phyloP scores from a whole-genome alignment of 306 rosid species.

The Prunus mongolica region DNA sequence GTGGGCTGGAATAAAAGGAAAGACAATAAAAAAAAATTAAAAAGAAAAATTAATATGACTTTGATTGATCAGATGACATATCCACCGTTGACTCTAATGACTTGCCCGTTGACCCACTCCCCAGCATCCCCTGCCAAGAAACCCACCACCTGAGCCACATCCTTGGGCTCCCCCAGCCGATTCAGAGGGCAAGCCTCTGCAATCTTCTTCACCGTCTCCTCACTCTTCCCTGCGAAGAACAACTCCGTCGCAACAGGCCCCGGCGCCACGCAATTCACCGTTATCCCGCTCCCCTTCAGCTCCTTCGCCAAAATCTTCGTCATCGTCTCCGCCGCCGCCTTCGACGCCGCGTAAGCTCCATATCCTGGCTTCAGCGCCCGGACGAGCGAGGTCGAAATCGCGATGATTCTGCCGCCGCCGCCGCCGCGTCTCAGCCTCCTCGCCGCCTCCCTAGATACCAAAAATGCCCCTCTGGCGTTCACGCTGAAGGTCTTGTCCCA shows the following conservation, averaged over 20 bases:
- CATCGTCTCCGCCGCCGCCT: constrained; percentile 52
- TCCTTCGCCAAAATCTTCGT: constrained; percentile 48
- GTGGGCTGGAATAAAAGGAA: too few species aligned
- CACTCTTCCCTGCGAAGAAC: constrained; percentile 36
- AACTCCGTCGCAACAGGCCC: constrained; percentile 49
- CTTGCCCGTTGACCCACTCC: constrained; percentile 60
- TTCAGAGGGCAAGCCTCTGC: constrained; percentile 41
- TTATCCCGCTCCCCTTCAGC: constrained; percentile 39
- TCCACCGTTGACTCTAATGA: constrained; percentile 44
- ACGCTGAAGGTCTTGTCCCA: constrained; percentile 38
- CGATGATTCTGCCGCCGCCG: constrained; percentile 43
- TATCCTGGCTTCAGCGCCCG: constrained; percentile 31
- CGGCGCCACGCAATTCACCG: constrained; percentile 47
- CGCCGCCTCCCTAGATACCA: constrained; percentile 33
- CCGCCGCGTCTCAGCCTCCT: constrained; percentile 34
- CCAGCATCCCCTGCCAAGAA: constrained; percentile 43
- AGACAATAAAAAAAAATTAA: too few species aligned
- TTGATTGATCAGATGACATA: constrained; percentile 3
- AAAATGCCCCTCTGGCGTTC: constrained; percentile 42
- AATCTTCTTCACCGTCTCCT: constrained; percentile 21
- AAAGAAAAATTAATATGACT: too few species aligned
- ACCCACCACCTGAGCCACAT: constrained; percentile 38
- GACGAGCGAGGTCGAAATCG: constrained; percentile 26
- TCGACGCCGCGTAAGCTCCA: constrained; percentile 44
- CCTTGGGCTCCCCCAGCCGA: constrained; percentile 42